Evolutionary conservation across 208 protist species (phyloP).

Genomic region (Acanthamoeba triangularis): DNA sequence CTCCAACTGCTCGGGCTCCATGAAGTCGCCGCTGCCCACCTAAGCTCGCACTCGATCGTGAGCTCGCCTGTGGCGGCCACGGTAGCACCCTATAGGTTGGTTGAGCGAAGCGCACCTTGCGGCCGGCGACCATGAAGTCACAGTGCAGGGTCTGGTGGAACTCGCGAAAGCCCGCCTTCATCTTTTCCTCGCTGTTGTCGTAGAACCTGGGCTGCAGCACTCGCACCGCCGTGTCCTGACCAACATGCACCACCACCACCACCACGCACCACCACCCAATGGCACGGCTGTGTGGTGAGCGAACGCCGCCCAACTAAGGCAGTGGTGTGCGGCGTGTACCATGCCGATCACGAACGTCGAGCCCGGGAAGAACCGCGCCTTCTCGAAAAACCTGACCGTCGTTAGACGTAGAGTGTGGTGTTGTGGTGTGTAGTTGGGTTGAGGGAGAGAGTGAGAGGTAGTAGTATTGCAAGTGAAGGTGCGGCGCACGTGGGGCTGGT

Average conservation of each 20-base stretch:
- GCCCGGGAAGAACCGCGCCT: conserved; percentile 40
- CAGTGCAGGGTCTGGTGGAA: conserved; percentile 1
- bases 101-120: neutral
- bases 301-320: neutral
- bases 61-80: no score
- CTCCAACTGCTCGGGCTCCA: conserved; percentile 42
- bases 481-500: neutral
- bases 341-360: conserved; percentile 65
- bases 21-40: neutral
- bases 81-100: no score
- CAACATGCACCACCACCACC: no score
- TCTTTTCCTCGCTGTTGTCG: conserved; percentile 48
- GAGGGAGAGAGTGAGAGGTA: no score
- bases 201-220: conserved; percentile 48
- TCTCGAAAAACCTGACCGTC: conserved; percentile 8
- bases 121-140: conserved; percentile 67
- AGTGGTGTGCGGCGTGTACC: neutral
- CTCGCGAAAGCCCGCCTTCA: neutral
- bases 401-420: neutral
- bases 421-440: no score
- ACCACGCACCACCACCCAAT: neutral
- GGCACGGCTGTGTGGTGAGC: neutral
- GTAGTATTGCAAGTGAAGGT: neutral
- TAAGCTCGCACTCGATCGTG: neutral
- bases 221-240: conserved; percentile 22